phyloP scores from a whole-genome alignment of 2,329 filamentous ascomycete genomes.

The Catunica adiposa region DNA sequence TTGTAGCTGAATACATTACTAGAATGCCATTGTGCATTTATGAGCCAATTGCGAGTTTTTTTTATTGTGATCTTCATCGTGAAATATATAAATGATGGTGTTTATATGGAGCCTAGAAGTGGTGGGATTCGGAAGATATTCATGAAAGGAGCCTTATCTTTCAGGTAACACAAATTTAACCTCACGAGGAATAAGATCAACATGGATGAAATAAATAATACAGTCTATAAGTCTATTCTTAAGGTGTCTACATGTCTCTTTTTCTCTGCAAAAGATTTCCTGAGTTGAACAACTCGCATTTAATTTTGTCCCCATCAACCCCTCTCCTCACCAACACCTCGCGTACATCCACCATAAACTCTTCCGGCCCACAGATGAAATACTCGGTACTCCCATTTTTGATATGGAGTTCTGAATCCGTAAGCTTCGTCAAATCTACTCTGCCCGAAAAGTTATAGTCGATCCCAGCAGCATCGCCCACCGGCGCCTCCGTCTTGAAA shows the following conservation, averaged over 20 bases:
- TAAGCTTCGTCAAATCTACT: slow-evolving; percentile 40
- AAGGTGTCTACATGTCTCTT: slow-evolving; percentile 1
- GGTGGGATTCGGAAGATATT: too few species aligned
- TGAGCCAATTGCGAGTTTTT: too few species aligned
- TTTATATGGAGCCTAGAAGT: too few species aligned
- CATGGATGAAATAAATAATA: neutral
- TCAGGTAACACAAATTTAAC: neutral
- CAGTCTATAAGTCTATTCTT: neutral
- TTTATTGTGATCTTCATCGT: too few species aligned
- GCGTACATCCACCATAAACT: slow-evolving; percentile 50
- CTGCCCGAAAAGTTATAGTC: slow-evolving; percentile 45
- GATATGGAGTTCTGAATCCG: slow-evolving; percentile 37
- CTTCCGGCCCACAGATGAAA: slow-evolving; percentile 53
- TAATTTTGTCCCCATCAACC: slow-evolving; percentile 40
- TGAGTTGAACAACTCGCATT: slow-evolving; percentile 53
- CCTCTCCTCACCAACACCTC: slow-evolving; percentile 36
- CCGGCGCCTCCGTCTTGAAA: slow-evolving; percentile 38
- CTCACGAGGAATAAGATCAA: neutral
- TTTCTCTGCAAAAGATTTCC: slow-evolving; percentile 24
- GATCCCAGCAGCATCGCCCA: slow-evolving; percentile 29
- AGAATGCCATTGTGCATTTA: too few species aligned
- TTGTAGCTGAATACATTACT: too few species aligned
- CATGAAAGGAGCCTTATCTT: too few species aligned
- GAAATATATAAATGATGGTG: too few species aligned
- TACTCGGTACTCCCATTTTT: slow-evolving; percentile 42